Evolutionary conservation across 371 early-diverging fungal genomes (phyloP).

Genomic region (Scutellospora calospora): DNA sequence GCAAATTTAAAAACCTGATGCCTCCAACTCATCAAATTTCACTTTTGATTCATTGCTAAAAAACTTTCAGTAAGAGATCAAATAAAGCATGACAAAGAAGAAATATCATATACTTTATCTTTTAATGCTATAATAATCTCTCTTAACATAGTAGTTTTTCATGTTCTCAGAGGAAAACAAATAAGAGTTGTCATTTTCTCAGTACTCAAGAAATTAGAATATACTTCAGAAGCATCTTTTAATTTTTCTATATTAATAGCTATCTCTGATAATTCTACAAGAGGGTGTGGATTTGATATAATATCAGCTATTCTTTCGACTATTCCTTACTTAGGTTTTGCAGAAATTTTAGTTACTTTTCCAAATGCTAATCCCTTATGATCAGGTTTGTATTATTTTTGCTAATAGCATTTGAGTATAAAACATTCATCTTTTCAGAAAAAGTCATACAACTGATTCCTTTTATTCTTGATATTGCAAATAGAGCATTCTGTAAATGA

Average conservation of each 20-base stretch:
- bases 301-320: not conserved
- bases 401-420: slow-evolving; percentile 25
- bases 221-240: too few relatives aligned
- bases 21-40: slow-evolving; percentile 34
- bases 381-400: slow-evolving; percentile 22
- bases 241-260: slow-evolving; percentile 28
- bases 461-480: too few relatives aligned
- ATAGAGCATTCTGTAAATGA: too few relatives aligned
- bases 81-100: slow-evolving; percentile 17
- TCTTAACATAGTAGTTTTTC: slow-evolving; percentile 36
- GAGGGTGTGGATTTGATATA: not conserved
- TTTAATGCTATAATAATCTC: slow-evolving; percentile 25
- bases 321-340: not conserved
- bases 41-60: too few relatives aligned
- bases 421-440: too few relatives aligned
- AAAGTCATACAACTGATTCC: not conserved
- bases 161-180: not conserved
- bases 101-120: slow-evolving; percentile 25
- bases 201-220: slow-evolving; percentile 33
- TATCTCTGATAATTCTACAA: not conserved
- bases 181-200: slow-evolving; percentile 13
- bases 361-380: slow-evolving; percentile 20
- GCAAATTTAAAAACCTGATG: slow-evolving; percentile 12
- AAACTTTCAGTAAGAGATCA: slow-evolving; percentile 28
- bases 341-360: not conserved